These are phyloP conservation scores for Ceratocystis cacaofunesta DNA, from an alignment of 2,329 filamentous ascomycete genomes.

Conservation along the genomic window DNA sequence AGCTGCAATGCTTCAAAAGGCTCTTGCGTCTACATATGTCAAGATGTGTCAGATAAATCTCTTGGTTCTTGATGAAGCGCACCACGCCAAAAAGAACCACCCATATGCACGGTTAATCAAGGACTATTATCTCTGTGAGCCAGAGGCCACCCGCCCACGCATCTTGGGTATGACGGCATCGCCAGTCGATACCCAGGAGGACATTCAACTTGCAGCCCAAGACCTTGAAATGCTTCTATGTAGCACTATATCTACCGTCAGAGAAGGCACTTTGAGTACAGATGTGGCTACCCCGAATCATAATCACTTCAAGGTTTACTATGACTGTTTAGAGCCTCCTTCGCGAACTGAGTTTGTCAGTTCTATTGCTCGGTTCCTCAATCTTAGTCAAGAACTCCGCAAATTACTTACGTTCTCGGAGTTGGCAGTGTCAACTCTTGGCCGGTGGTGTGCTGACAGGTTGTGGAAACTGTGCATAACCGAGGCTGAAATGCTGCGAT, in stretches of 20 bases:
- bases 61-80: conserved; percentile 88
- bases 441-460: conserved; percentile 70
- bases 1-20: conserved; percentile 68
- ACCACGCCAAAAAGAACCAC: conserved; percentile 90
- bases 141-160: conserved; percentile 42
- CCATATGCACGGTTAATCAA: conserved; percentile 81
- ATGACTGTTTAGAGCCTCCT: conserved; percentile 31
- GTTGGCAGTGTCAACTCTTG: conserved; percentile 50
- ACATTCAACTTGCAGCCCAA: conserved; percentile 53
- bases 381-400: conserved; percentile 32
- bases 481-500: conserved; percentile 44
- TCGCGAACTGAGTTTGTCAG: conserved; percentile 52
- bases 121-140: conserved; percentile 55
- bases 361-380: conserved; percentile 34
- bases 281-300: conserved; percentile 21
- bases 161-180: conserved; percentile 97
- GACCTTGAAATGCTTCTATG: conserved; percentile 66
- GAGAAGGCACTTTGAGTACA: conserved; percentile 26
- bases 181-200: conserved; percentile 68
- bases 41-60: conserved; percentile 73
- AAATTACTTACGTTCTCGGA: conserved; percentile 45
- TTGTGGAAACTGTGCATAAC: conserved; percentile 60
- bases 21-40: conserved; percentile 65
- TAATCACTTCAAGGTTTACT: conserved; percentile 37
- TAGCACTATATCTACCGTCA: conserved; percentile 65